Percentiles rank a stretch among this genome's conserved stretches.
phyloP scores from a whole-genome alignment of 2,329 filamentous ascomycete genomes.

The Cytospora paraplurivora region DNA sequence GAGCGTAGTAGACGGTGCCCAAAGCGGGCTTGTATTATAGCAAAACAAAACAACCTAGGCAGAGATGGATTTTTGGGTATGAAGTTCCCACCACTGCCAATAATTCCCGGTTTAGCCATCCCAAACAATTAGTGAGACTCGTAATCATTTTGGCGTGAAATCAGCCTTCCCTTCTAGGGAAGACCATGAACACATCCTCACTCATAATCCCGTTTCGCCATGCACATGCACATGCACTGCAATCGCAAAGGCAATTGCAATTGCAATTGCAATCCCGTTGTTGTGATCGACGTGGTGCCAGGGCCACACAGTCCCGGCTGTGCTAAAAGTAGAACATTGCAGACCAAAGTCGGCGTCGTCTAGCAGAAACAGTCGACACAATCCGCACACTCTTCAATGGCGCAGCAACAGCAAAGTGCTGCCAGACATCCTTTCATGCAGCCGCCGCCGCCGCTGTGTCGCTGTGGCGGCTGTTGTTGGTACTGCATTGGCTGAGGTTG shows the following conservation, averaged over 20 bases:
- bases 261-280: background rate
- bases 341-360: background rate
- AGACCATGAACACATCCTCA: background rate
- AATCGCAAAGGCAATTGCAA: too few relatives aligned
- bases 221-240: background rate
- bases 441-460: conserved; percentile 39
- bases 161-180: conserved; percentile 9
- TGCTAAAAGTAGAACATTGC: background rate
- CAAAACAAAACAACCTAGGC: background rate
- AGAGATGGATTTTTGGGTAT: conserved; percentile 12
- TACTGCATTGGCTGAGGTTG: conserved; percentile 50
- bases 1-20: background rate
- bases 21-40: background rate
- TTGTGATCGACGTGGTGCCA: background rate
- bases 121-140: conserved; percentile 15
- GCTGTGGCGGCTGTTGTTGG: conserved; percentile 46
- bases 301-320: background rate
- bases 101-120: background rate
- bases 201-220: background rate
- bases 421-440: conserved; percentile 51
- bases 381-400: conserved; percentile 53
- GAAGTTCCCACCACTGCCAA: conserved; percentile 4
- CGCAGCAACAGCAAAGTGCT: conserved; percentile 52
- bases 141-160: conserved; percentile 19
- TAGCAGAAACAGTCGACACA: conserved; percentile 50